Evolutionary conservation across 306 rosid genomes (phyloP), one percentile per base, ranked within the genome.

Genomic region (Boehmeria nivea): DNA sequence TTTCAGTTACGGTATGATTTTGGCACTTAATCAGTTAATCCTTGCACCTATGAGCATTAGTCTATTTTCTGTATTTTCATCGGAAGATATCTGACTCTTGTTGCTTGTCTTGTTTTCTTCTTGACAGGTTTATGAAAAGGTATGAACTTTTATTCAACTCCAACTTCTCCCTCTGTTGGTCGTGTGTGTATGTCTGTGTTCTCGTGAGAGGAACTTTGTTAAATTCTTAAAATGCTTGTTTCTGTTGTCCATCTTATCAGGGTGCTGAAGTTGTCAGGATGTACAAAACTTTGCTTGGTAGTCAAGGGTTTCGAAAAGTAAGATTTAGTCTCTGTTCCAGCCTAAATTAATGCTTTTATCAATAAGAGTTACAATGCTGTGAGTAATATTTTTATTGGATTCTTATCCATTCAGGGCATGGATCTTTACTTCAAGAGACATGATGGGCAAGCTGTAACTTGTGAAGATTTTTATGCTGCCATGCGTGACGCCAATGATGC

Each of bases 221-320:
- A 19, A 27, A 25, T 22, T 16, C 17, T 40, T 43, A 4, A 45
- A 50, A 22, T n/a, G 63, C 25, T 72, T 68, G 55, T 79, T 71
- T 69, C 75, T 67, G 68, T 39, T 43, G 42, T 64, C 62, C 34
- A 69, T 66, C 72, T 58, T 69, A 57, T 59, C 78, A 91, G 99
- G 99, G 99, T 54, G 96, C 99, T 71, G 99, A 93, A 85, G 99
- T 93, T 64, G 96, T 93, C 65, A 79, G 99, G 77, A 93, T 93
- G 96, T 93, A 93, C 89, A 93, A 87, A 76, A 93, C 96, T 67
- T 77, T 93, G 26, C 72, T 93, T 39, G 99, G 99, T 68, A 77
- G 80, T 72, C 84, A 73, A 70, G 99, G 99, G 43, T 93, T 93
- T 73, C 78, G 96, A 45, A 87, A 81, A 59, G 99, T 87, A 79